Percentiles rank a stretch among this genome's conserved stretches.
Conservation (phyloP, 169 alveolate species). For the Ichthyophthirius multifiliis region DNA sequence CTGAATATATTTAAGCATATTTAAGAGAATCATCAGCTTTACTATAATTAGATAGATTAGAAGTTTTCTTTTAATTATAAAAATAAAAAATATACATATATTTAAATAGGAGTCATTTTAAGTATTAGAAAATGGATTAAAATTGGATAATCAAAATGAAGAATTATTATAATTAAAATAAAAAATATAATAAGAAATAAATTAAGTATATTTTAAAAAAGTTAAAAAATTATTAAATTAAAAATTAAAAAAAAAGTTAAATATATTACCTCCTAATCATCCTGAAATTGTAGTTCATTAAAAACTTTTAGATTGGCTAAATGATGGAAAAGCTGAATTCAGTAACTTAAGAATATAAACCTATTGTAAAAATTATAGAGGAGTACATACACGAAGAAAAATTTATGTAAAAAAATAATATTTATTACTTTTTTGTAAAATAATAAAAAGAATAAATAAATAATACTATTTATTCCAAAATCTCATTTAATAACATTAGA, state of each 20-base stretch:
- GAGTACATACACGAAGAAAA: constrained; percentile 41
- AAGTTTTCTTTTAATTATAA: not conserved
- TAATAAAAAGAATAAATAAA: constrained; percentile 45
- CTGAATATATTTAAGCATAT: constrained; percentile 28
- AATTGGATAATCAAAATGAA: not conserved
- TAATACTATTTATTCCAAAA: constrained; percentile 57
- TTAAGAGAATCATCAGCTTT: constrained; percentile 27
- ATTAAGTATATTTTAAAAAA: not conserved
- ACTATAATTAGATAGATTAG: constrained; percentile 20
- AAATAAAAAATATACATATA: not conserved
- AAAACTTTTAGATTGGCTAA: constrained; percentile 50
- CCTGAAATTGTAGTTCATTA: constrained; percentile 39
- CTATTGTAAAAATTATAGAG: constrained; percentile 63
- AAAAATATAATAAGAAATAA: not conserved
- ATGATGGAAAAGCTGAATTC: constrained; percentile 48
- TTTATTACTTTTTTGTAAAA: not conserved
- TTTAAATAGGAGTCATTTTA: not conserved
- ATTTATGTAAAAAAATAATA: constrained; percentile 8
- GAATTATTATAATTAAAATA: not conserved
- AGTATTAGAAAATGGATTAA: not conserved
- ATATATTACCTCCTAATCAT: constrained; percentile 36
- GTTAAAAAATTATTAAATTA: not conserved
- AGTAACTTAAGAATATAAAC: constrained; percentile 55
- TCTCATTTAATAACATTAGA: constrained; percentile 80
- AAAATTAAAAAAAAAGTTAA: not conserved